Evolutionary conservation across 2,329 filamentous ascomycete species (phyloP), one percentile per base, ranked within the genome.

Genomic region (Byssothecium circinans): DNA sequence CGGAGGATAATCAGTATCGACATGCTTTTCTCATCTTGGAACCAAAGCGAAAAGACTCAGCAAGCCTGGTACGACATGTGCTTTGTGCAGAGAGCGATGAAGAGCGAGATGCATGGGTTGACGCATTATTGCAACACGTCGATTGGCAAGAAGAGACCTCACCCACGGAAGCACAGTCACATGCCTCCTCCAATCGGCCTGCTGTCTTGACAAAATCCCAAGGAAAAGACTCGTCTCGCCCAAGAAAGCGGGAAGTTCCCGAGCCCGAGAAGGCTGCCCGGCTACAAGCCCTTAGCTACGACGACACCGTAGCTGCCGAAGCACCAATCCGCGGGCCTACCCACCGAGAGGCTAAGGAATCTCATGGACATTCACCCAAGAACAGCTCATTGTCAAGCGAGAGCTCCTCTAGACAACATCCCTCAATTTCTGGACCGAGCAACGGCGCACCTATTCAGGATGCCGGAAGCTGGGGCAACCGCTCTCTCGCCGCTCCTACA

Each of bases 11-110:
- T 64, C 90, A 97, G 69, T 99, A 96, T 68, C 87, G 94, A 5
- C 94, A 99, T 73, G 94, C 94, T 0, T 99, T 99, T 74, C 77
- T 97, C 37, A 88, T 99, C 44, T 70, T 97, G 43, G 94, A 99
- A 66, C 92, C 92, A 1, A 99, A 99, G 76, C 90, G 91, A 71
- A 97, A 96, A 71, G 94, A 99, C 65, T 91, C 91, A 0, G 85
- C 80, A 18, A 91, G 88, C 57, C 81, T 92, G 43, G 89, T 96
- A 19, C 89, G 92, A 56, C 94, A 99, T 68, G 91, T 99, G 0
- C 78, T 99, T 15, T 99, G 94, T 68, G 92, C 94, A 0, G 94
- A 99, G 71, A 97, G 88, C 62, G 94, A 99, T 61, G 81, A 80
- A 49, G 94, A 99, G 74, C 85, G 94, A 50, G 94, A 99, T 71